Evolutionary conservation across 78 protist genomes (phyloP), one percentile per base, ranked within the genome.

Genomic region (Speleostelium caveatum): DNA sequence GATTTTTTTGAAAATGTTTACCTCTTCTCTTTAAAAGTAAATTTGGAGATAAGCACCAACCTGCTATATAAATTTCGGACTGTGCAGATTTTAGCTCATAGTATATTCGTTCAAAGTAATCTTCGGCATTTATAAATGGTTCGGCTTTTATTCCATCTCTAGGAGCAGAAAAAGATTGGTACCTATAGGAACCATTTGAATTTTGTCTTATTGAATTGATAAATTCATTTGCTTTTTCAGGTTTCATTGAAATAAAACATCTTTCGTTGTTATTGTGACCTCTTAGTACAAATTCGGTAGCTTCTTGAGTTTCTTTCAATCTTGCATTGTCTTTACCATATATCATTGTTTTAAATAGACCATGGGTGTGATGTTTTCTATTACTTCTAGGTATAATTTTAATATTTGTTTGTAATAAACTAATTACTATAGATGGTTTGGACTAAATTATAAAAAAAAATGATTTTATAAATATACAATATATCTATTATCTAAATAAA

Each of bases 31-130:
- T 56, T 8, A 91, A 35, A 0, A 75, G 36, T 2, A 91, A 14
- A 8, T 49, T 60, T 3, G 95, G 95, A 28, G 79, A 73, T 0
- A 91, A 63, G 55, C 87, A 91, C 95, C 95, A 91, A 56, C 88
- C 95, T 21, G 85, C 92, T 3, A 91, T 91, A 71, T 55, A 91
- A 19, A 91, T 79, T 51, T 77, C 86, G 17, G 45, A 53, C 2
- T 49, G 30, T 19, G 95, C 95, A 61, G 68, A 55, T 55, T 80
- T 74, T 10, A 91, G 26, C 0, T 56, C 86, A 6, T 91, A 36
- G 17, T 91, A 80, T 0, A 91, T 56, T 14, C 76, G 75, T 53
- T 60, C 49, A 51, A 73, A 79, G 66, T 78, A 83, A 19, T 80
- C 78, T 0, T 30, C 24, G 19, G 90, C 95, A 59, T 77, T 85